These are phyloP conservation scores for Persicaria maculosa DNA, from an alignment of 148 eudicot genomes.

Conservation along the genomic window DNA sequence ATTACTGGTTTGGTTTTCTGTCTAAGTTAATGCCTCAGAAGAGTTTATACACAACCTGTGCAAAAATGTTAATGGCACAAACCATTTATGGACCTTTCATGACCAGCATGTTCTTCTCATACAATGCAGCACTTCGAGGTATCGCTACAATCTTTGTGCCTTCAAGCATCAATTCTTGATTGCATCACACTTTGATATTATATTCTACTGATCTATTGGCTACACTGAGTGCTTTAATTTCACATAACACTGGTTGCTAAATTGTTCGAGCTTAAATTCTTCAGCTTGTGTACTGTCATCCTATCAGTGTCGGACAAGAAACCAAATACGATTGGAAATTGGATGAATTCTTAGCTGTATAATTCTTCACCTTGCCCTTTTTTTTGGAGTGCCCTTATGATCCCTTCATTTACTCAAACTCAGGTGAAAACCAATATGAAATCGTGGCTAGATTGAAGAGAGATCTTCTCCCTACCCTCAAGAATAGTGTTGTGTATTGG, in stretches of 20 bases:
- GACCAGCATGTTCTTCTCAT: slow-evolving; percentile 56
- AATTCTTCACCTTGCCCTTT: no score
- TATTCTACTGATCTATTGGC: no score
- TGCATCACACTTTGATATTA: no score
- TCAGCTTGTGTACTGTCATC: background rate
- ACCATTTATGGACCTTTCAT: slow-evolving; percentile 51
- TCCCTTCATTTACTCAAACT: no score
- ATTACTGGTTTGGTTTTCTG: slow-evolving; percentile 62
- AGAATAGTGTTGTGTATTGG: slow-evolving; percentile 70
- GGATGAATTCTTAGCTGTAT: no score
- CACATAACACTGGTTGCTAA: no score
- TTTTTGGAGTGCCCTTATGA: no score
- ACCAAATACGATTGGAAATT: no score
- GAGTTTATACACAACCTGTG: slow-evolving; percentile 43
- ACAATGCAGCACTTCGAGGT: slow-evolving; percentile 78
- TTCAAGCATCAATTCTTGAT: no score
- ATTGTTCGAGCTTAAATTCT: background rate
- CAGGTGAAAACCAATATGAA: slow-evolving; percentile 66
- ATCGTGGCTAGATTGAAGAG: slow-evolving; percentile 66
- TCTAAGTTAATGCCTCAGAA: slow-evolving; percentile 47
- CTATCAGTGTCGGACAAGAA: background rate
- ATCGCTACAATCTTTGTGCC: background rate
- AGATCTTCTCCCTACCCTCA: slow-evolving; percentile 70
- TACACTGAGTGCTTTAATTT: no score
- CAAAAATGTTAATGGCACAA: slow-evolving; percentile 62